phyloP scores from a whole-genome alignment of 163 green algal species.

The Scenedesmus sp. region DNA sequence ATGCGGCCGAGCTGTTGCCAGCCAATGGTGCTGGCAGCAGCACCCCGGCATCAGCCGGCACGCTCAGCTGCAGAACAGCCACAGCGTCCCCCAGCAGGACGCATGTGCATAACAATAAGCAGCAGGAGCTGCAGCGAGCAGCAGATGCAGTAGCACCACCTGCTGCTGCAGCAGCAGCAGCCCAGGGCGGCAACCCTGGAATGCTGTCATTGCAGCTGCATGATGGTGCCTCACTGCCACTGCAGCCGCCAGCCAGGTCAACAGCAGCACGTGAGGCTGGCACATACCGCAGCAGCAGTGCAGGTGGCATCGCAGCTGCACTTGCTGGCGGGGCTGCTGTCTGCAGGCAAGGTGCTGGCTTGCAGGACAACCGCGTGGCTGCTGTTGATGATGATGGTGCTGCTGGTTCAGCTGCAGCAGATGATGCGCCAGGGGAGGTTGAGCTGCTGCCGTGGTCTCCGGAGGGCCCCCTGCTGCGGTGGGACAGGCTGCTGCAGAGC shows the following conservation, averaged over 20 bases:
- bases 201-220: background rate
- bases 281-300: background rate
- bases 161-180: constrained; percentile 15
- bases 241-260: background rate
- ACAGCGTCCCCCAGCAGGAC: background rate
- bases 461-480: constrained; percentile 30
- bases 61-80: background rate
- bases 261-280: background rate
- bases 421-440: background rate
- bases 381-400: constrained; percentile 10
- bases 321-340: background rate
- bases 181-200: background rate
- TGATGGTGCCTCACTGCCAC: background rate
- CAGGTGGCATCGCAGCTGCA: background rate
- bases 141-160: background rate
- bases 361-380: background rate
- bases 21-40: background rate
- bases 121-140: background rate
- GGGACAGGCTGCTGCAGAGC: constrained; percentile 28
- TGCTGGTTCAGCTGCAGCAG: background rate
- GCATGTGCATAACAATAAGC: background rate
- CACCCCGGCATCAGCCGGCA: background rate
- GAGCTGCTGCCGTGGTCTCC: constrained; percentile 28
- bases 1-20: background rate
- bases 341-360: background rate